Evolutionary conservation across 495 filamentous ascomycete species (phyloP).

Genomic region (Alectoria sarmentosa): DNA sequence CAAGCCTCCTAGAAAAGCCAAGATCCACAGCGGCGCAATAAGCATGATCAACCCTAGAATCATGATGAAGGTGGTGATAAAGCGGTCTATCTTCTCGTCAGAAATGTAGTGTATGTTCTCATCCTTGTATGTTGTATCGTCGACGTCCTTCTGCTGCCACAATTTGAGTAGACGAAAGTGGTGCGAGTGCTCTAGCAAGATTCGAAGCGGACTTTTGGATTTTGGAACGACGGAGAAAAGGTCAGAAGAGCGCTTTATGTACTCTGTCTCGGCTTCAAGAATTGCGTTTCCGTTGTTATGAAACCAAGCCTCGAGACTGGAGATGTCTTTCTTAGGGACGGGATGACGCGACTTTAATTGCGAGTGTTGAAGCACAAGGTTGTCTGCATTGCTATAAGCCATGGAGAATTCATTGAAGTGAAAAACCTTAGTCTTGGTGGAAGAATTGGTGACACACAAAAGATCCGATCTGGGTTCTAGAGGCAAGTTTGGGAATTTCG

Average conservation of each 20-base stretch:
- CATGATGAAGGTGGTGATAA: conserved; percentile 1
- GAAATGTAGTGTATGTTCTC: conserved; percentile 8
- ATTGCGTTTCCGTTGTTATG: conserved; percentile 5
- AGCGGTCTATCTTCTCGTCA: conserved; percentile 8
- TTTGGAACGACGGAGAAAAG: conserved; percentile 7
- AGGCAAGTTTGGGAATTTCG: background rate
- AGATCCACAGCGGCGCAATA: conserved; percentile 12
- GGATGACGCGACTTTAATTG: conserved; percentile 2
- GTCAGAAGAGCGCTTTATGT: background rate
- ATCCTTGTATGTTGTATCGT: background rate
- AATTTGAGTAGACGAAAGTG: conserved; percentile 3
- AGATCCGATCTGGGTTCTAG: background rate
- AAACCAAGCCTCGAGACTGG: conserved; percentile 13
- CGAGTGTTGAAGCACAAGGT: conserved; percentile 9
- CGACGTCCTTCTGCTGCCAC: background rate
- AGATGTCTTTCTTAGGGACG: conserved; percentile 11
- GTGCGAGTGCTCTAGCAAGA: conserved; percentile 3
- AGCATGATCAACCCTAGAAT: conserved; percentile 8
- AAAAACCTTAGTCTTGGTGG: no score
- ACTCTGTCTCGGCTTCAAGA: background rate
- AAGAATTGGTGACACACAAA: no score
- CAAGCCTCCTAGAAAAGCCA: conserved; percentile 6
- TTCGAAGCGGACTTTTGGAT: conserved; percentile 14
- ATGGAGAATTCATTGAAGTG: no score
- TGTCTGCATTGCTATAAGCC: background rate